phyloP scores from a whole-genome alignment of 148 eudicot genomes.

The Cornus kousa region DNA sequence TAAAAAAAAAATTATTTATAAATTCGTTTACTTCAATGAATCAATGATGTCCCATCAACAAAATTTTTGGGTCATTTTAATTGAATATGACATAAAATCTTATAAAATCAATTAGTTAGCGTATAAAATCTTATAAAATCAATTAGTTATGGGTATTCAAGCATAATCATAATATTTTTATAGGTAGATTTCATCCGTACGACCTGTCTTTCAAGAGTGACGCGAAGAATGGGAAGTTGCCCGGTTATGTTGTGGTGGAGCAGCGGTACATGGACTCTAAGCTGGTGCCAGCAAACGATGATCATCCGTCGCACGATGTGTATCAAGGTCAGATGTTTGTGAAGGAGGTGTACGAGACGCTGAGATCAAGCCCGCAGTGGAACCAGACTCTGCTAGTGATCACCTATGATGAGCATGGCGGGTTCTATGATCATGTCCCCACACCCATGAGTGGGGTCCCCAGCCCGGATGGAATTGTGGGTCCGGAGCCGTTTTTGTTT shows the following conservation, averaged over 20 bases:
- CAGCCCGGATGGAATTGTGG: constrained; percentile 74
- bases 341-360: constrained; percentile 85
- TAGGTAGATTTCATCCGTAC: constrained; percentile 47
- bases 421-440: constrained; percentile 72
- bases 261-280: constrained; percentile 75
- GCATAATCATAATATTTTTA: too few relatives aligned
- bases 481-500: constrained; percentile 60
- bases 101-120: too few relatives aligned
- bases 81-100: too few relatives aligned
- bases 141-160: too few relatives aligned
- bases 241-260: constrained; percentile 65
- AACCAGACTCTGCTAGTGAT: constrained; percentile 62
- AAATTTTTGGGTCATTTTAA: too few relatives aligned
- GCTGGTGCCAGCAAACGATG: constrained; percentile 67
- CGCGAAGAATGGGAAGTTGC: constrained; percentile 60
- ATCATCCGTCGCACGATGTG: constrained; percentile 84
- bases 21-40: too few relatives aligned
- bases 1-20: too few relatives aligned
- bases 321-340: constrained; percentile 74
- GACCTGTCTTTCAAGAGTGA: constrained; percentile 49
- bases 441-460: constrained; percentile 71
- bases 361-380: constrained; percentile 89
- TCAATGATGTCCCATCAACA: too few relatives aligned
- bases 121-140: too few relatives aligned
- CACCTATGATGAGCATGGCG: constrained; percentile 89